These are phyloP conservation scores for Glycine tomentella DNA, from an alignment of 306 rosid genomes.

Conservation along the genomic window DNA sequence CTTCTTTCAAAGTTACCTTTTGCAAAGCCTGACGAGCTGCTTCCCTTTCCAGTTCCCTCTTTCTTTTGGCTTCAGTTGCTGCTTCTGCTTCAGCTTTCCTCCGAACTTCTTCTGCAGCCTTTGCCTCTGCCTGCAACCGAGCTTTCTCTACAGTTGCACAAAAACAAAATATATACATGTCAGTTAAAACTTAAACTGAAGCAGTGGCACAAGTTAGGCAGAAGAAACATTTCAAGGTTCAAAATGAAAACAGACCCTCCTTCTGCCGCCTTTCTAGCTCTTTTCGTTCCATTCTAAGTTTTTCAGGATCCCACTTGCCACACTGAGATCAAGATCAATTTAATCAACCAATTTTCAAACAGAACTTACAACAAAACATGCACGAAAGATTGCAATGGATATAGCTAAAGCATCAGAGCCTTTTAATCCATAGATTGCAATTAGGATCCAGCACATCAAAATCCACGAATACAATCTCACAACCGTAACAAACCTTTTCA, in stretches of 20 bases:
- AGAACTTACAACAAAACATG: neutral
- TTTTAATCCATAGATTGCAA: too few species aligned
- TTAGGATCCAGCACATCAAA: neutral
- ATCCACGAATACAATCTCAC: conserved; percentile 10
- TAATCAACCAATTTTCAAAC: conserved; percentile 18
- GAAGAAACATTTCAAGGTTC: conserved; percentile 13
- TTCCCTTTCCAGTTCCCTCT: conserved; percentile 80
- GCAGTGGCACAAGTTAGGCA: neutral
- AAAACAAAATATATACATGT: neutral
- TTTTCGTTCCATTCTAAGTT: conserved; percentile 75
- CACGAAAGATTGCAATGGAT: neutral
- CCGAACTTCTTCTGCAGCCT: conserved; percentile 87
- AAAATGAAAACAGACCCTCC: conserved; percentile 61
- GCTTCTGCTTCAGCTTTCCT: conserved; percentile 71
- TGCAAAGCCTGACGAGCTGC: conserved; percentile 87
- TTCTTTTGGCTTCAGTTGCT: conserved; percentile 71
- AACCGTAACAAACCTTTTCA: conserved; percentile 67
- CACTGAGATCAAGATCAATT: conserved; percentile 54
- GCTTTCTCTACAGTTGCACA: conserved; percentile 65
- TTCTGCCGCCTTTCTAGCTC: conserved; percentile 73
- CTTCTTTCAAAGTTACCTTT: conserved; percentile 52
- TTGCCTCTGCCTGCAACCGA: conserved; percentile 80
- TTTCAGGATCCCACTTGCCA: conserved; percentile 79
- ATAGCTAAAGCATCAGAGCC: neutral
- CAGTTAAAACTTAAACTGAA: neutral